Evolutionary conservation across 371 early-diverging fungal species (phyloP), one percentile per base, ranked within the genome.

Genomic region (Actinomortierella ambigua): DNA sequence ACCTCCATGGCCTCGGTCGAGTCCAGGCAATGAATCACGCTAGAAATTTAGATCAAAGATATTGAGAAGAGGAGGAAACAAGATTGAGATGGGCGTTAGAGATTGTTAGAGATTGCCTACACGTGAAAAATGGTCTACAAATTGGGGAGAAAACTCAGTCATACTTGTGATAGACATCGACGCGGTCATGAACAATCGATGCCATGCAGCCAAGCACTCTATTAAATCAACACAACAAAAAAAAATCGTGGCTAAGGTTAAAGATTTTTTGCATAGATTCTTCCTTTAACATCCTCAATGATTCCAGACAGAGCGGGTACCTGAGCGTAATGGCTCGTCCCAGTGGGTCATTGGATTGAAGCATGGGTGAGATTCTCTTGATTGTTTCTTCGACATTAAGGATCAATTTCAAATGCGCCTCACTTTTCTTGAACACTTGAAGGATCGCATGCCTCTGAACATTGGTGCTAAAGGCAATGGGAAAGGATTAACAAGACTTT

Each of bases 121-220:
- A 20, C 24, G 9, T 14, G n/a, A 20, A 20, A 49, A 14, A 13
- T 24, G 23, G 50, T 50, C 26, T 17, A 3, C 18, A 50, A 3
- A 34, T 48, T 1, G 17, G 14, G 27, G 13, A 11, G 3, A n/a
- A n/a, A n/a, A n/a, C n/a, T n/a, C n/a, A n/a, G 13, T 17, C 65
- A 58, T 83, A 86, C 86, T 79, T 82, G 75, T 79, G 79, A 34
- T 86, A 85, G 20, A 84, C 83, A 57, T 84, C 84, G 9, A 84
- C 53, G 22, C 84, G 81, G 34, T 83, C 82, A 11, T 79, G 69
- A 27, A 81, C 77, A 42, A 86, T 83, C 41, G 77, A 70, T 0
- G 86, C 81, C 80, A 86, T 81, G 56, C 82, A 81, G 4, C 86
- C 86, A 23, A 86, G 68, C 0, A 82, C 75, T 18, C 86, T 86